Percentiles rank a stretch among this genome's conserved stretches.
Conservation (phyloP, 192 early-diverging fungal species). For the Podila epicladia region DNA sequence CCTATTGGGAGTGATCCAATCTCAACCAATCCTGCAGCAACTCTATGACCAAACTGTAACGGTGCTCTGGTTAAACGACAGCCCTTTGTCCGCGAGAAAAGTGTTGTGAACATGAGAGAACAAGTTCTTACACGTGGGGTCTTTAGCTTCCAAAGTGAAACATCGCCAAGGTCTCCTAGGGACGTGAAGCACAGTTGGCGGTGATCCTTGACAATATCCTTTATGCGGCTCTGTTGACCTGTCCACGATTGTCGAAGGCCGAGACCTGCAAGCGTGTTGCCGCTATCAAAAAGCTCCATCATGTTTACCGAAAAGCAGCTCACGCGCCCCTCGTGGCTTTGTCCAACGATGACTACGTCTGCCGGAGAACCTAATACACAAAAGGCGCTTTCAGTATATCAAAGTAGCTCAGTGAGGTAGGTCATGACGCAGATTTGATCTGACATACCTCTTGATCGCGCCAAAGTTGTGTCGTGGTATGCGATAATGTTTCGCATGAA, state of each 20-base stretch:
- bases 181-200: constrained; percentile 56
- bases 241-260: constrained; percentile 71
- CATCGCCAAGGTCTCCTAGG: constrained; percentile 59
- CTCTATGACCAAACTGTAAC: constrained; percentile 48
- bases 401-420: not conserved
- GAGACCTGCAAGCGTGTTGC: constrained; percentile 65
- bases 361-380: constrained; percentile 50
- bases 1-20: constrained; percentile 44
- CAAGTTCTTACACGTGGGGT: constrained; percentile 57
- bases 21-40: constrained; percentile 47
- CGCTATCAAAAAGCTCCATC: constrained; percentile 79
- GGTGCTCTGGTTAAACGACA: constrained; percentile 6
- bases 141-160: constrained; percentile 62
- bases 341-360: constrained; percentile 71
- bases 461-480: constrained; percentile 54
- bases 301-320: constrained; percentile 78
- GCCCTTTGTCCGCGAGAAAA: not conserved
- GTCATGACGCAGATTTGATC: not conserved
- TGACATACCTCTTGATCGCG: constrained; percentile 43
- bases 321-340: constrained; percentile 67
- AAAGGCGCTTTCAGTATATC: not conserved
- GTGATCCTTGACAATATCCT: constrained; percentile 55
- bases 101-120: not conserved
- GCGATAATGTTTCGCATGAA: constrained; percentile 64
- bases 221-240: constrained; percentile 66